Evolutionary conservation across 495 filamentous ascomycete genomes (phyloP).

Genomic region (Bryoglossum gracile): DNA sequence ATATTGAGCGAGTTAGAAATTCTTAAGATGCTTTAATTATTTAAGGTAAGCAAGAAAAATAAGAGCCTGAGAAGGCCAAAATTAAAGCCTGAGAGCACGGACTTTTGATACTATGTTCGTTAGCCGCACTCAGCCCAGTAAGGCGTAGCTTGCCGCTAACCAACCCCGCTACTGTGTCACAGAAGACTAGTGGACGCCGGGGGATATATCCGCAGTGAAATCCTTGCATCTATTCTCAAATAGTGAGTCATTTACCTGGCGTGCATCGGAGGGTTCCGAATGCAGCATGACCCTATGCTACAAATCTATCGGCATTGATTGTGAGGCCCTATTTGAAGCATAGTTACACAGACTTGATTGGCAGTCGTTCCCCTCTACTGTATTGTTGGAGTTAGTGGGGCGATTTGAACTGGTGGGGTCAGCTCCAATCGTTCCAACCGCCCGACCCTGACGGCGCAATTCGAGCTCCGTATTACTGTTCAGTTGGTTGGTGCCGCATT

Average conservation of each 20-base stretch:
- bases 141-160: background rate
- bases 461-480: background rate
- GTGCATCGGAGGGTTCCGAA: background rate
- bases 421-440: background rate
- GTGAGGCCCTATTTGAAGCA: background rate
- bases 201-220: background rate
- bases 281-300: background rate
- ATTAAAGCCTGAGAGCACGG: no score
- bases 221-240: background rate
- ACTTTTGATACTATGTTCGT: no score
- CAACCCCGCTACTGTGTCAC: background rate
- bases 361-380: background rate
- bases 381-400: no score
- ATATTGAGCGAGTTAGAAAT: no score
- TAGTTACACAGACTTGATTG: background rate
- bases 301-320: no score
- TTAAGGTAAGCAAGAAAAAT: no score
- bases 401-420: background rate
- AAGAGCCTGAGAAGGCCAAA: no score
- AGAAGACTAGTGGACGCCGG: background rate
- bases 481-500: background rate
- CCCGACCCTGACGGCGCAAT: background rate
- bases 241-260: background rate
- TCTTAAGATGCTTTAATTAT: no score
- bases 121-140: background rate